Conservation (phyloP, 768 basidiomycete species). For the Boletus pseudopeckii region DNA sequence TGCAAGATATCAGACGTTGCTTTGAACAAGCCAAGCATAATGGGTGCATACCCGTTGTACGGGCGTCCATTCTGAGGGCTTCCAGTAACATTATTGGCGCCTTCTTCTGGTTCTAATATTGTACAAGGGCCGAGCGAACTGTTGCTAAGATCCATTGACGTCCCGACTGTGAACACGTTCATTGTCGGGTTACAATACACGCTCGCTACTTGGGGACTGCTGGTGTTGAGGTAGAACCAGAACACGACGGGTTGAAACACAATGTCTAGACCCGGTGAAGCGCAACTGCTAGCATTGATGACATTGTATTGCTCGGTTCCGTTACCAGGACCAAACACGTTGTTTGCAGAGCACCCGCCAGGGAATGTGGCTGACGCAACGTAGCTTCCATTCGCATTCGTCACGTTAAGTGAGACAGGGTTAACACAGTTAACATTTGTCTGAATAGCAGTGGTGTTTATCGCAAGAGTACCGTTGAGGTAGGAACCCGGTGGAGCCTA, state of each 20-base stretch:
- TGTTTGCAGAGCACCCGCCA: constrained; percentile 42
- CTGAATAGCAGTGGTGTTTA: constrained; percentile 48
- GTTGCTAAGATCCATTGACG: constrained; percentile 43
- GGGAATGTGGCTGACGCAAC: constrained; percentile 43
- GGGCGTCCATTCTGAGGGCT: constrained; percentile 41
- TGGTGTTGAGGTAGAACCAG: constrained; percentile 52
- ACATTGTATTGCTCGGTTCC: constrained; percentile 52
- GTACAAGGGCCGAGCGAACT: constrained; percentile 39
- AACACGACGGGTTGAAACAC: constrained; percentile 60
- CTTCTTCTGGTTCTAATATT: constrained; percentile 24
- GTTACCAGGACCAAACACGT: constrained; percentile 36
- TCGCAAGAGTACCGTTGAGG: constrained; percentile 51
- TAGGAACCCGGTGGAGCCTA: constrained; percentile 42
- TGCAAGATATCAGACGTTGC: not conserved
- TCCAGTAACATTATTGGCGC: constrained; percentile 52
- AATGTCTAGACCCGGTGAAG: constrained; percentile 30
- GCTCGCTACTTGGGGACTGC: constrained; percentile 40
- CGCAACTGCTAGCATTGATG: constrained; percentile 33
- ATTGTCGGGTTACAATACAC: constrained; percentile 61
- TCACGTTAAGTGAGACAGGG: constrained; percentile 32
- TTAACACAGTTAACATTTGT: constrained; percentile 47
- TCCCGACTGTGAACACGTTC: constrained; percentile 39
- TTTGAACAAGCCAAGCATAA: not conserved
- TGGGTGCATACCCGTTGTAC: constrained; percentile 53
- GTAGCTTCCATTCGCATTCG: constrained; percentile 27